Evolutionary conservation across 1,139 yeast species (phyloP), one percentile per base, ranked within the genome.

Genomic region (Blastobotrys elegans): DNA sequence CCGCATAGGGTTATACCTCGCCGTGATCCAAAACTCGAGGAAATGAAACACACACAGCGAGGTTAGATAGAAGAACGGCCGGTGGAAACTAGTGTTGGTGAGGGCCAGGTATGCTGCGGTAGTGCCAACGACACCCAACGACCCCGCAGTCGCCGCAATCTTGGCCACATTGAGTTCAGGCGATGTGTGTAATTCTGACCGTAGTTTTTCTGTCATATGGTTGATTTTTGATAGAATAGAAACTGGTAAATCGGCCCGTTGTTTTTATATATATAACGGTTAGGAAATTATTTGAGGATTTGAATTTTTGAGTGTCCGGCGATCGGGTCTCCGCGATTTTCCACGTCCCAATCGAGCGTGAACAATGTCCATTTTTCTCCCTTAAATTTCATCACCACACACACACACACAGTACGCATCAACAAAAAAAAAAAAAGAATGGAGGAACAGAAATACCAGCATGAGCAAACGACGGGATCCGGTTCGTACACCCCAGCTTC

Each of bases 11-110:
- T 90, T 90, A 68, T 73, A 88, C 41, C 71, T 65, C 0, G 95
- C 88, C 0, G 98, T 92, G 44, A 79, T 75, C 58, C 76, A 76
- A 64, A 83, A 92, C 66, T 92, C 98, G 29, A 88, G 63, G 57
- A 85, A 75, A 64, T 92, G 97, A 68, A 92, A 92, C 0, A 74
- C 21, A 1, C 82, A 66, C 18, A 86, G 64, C 3, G 75, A 66
- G 18, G 74, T 62, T 18, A 84, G 54, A 62, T 84, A 89, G 1
- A 77, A 24, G 6, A 77, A 69, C 50, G 76, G 67, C 6, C 59
- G 60, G 13, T 60, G 50, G 7, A 50, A 53, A 20, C 64, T 63
- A n/a, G 67, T 27, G 13, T 18, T 24, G n/a, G 18, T 29, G 26
- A 16, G 42, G 21, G 39, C 14, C 7, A 27, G 43, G 39, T 42